Evolutionary conservation across 1,284 basidiomycete genomes (phyloP).

Genomic region (Boletus mariae): DNA sequence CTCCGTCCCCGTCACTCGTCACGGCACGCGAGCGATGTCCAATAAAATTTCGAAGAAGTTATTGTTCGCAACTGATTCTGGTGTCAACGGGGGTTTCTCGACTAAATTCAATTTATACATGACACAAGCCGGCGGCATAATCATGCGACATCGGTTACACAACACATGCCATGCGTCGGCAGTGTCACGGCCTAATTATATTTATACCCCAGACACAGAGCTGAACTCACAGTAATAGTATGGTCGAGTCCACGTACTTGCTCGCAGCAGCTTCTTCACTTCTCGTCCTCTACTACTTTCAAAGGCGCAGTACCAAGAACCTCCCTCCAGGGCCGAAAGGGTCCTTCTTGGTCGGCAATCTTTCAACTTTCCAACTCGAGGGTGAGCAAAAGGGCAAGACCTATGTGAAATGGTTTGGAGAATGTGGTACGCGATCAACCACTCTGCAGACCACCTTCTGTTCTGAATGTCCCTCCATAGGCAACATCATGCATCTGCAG

Average conservation of each 20-base stretch:
- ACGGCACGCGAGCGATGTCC: too few relatives aligned
- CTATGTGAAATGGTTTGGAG: constrained; percentile 7
- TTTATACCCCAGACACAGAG: too few relatives aligned
- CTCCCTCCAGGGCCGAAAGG: constrained; percentile 14
- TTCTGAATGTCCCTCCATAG: not conserved
- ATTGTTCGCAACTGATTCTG: too few relatives aligned
- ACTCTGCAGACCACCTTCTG: not conserved
- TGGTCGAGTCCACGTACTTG: not conserved
- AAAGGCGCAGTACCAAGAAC: not conserved
- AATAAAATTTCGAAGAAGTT: too few relatives aligned
- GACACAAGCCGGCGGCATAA: too few relatives aligned
- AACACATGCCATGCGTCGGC: too few relatives aligned
- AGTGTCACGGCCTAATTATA: too few relatives aligned
- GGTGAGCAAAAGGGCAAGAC: not conserved
- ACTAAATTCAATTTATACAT: too few relatives aligned
- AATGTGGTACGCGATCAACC: constrained; percentile 3
- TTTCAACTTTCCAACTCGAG: not conserved
- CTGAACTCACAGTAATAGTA: not conserved
- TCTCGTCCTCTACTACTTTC: not conserved
- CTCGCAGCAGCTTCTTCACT: not conserved
- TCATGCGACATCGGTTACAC: too few relatives aligned
- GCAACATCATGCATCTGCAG: constrained; percentile 7
- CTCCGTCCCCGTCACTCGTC: too few relatives aligned
- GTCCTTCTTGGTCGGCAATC: constrained; percentile 7
- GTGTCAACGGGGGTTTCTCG: too few relatives aligned